A percentile compares a stretch with the other conserved stretches of the same genome.
Evolutionary conservation across 2,329 filamentous ascomycete genomes (phyloP).

Genomic region (Zasmidium cellare): DNA sequence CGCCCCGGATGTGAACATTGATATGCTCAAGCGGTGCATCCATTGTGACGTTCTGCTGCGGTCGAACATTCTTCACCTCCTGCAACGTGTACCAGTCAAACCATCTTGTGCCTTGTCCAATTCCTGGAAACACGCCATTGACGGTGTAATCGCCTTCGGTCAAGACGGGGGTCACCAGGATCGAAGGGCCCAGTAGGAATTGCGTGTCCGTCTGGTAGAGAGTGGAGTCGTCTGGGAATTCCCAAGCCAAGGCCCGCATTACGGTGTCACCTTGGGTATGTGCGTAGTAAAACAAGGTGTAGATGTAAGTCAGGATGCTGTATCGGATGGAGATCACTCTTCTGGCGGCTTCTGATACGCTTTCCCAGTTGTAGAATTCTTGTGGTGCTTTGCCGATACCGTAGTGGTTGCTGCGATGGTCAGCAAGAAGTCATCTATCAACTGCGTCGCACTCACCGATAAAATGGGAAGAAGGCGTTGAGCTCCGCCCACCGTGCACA

Average conservation of each 20-base stretch:
- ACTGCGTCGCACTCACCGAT: slow-evolving; percentile 37
- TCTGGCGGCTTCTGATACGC: slow-evolving; percentile 61
- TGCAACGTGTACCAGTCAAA: slow-evolving; percentile 74
- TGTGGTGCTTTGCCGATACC: slow-evolving; percentile 57
- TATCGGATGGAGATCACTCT: slow-evolving; percentile 69
- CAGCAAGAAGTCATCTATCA: neutral
- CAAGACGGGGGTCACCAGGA: slow-evolving; percentile 67
- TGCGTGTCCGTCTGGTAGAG: slow-evolving; percentile 64
- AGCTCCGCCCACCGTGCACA: slow-evolving; percentile 31
- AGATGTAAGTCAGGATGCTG: slow-evolving; percentile 69
- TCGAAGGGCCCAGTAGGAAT: slow-evolving; percentile 65
- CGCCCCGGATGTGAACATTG: slow-evolving; percentile 27
- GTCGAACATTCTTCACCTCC: slow-evolving; percentile 45
- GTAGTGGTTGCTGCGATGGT: slow-evolving; percentile 62
- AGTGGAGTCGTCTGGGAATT: slow-evolving; percentile 67
- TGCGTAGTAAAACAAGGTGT: slow-evolving; percentile 69
- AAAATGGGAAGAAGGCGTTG: slow-evolving; percentile 73
- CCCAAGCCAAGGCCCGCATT: slow-evolving; percentile 70
- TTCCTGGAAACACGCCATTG: slow-evolving; percentile 67
- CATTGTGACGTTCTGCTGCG: slow-evolving; percentile 39
- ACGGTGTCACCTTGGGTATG: slow-evolving; percentile 65
- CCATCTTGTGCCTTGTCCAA: slow-evolving; percentile 60
- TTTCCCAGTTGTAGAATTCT: slow-evolving; percentile 67
- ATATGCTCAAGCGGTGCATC: slow-evolving; percentile 28
- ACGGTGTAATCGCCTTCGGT: slow-evolving; percentile 61